phyloP scores from a whole-genome alignment of 2,329 filamentous ascomycete species.

The Fusarium heterosporum region DNA sequence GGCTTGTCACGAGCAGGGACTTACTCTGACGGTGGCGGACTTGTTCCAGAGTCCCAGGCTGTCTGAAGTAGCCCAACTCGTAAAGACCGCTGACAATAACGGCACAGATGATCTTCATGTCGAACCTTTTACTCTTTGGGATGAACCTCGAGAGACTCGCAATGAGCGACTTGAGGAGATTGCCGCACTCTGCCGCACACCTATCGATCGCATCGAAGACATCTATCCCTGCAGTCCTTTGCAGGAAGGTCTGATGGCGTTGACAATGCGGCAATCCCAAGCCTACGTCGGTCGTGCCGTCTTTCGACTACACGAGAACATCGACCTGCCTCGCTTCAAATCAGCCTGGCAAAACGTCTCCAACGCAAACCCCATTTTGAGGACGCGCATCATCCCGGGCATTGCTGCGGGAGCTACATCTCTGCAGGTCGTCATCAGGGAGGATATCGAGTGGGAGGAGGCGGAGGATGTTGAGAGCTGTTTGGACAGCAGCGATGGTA shows the following conservation, averaged over 20 bases:
- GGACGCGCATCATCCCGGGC: conserved; percentile 13
- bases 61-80: conserved; percentile 12
- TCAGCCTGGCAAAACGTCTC: conserved; percentile 14
- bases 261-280: conserved; percentile 4
- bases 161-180: conserved; percentile 13
- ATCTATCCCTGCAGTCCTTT: conserved; percentile 16
- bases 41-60: conserved; percentile 13
- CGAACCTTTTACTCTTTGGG: conserved; percentile 11
- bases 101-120: conserved; percentile 6
- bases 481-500: conserved; percentile 9
- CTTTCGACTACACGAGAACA: conserved; percentile 13
- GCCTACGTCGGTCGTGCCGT: conserved; percentile 9
- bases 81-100: conserved; percentile 9
- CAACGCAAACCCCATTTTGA: conserved; percentile 13
- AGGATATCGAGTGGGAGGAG: conserved; percentile 14
- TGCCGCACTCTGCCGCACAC: conserved; percentile 13
- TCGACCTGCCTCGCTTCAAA: conserved; percentile 13
- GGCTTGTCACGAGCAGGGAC: conserved; percentile 4
- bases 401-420: conserved; percentile 10
- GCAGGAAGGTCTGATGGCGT: conserved; percentile 10
- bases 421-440: conserved; percentile 11
- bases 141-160: conserved; percentile 14
- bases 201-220: conserved; percentile 14
- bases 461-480: conserved; percentile 11
- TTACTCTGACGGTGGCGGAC: conserved; percentile 8